These are phyloP conservation scores for Alternaria solani DNA, from an alignment of 2,329 filamentous ascomycete genomes.

Conservation along the genomic window DNA sequence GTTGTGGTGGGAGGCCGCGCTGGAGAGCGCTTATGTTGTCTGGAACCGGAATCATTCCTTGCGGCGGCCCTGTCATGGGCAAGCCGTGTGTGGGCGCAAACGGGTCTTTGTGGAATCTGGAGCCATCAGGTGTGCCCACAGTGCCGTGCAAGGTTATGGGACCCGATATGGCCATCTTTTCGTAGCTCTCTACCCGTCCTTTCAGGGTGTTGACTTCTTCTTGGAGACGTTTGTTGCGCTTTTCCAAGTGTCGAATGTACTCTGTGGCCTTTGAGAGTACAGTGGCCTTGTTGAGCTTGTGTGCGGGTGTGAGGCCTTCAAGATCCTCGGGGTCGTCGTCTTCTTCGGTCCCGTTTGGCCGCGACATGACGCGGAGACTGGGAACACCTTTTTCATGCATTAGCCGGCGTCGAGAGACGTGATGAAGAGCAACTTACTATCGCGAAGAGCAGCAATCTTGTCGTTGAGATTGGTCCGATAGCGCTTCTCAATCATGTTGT, in stretches of 20 bases:
- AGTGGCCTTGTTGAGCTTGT: conserved; percentile 98
- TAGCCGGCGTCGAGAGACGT: neutral
- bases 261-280: conserved; percentile 95
- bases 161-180: conserved; percentile 73
- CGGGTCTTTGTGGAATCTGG: conserved; percentile 49
- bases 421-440: conserved; percentile 61
- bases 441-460: conserved; percentile 90
- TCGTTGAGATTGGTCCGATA: conserved; percentile 97
- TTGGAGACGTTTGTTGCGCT: conserved; percentile 80
- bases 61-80: conserved; percentile 42
- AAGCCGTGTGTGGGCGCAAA: conserved; percentile 40
- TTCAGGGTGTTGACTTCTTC: conserved; percentile 86
- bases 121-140: conserved; percentile 46
- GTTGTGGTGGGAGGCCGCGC: conserved; percentile 47
- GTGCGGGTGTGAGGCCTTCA: conserved; percentile 73
- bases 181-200: conserved; percentile 68
- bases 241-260: conserved; percentile 93
- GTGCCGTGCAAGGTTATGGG: conserved; percentile 50
- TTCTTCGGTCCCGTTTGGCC: conserved; percentile 65
- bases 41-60: conserved; percentile 55
- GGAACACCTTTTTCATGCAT: conserved; percentile 64
- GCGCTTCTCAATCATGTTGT: conserved; percentile 98
- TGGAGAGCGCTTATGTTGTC: conserved; percentile 53
- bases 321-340: conserved; percentile 84
- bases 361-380: conserved; percentile 83